A percentile compares a stretch with the other conserved stretches of the same genome.
Conservation (phyloP, 2,329 filamentous ascomycete species). For the Salinomyces thailandicus region DNA sequence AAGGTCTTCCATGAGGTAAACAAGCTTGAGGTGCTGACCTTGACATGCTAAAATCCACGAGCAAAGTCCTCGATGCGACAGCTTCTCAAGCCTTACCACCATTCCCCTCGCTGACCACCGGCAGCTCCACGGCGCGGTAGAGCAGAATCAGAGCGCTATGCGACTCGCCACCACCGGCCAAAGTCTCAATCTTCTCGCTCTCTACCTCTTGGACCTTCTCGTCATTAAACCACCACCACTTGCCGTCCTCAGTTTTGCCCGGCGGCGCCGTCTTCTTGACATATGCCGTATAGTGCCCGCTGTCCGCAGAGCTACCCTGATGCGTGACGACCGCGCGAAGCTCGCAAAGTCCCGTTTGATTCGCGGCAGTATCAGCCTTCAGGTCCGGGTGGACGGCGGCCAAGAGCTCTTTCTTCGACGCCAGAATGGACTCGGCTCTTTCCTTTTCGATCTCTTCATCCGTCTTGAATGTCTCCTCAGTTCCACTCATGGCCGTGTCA, state of each 20-base stretch:
- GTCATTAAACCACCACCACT: slow-evolving; percentile 99
- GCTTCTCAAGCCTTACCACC: slow-evolving; percentile 3
- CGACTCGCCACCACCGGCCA: slow-evolving; percentile 73
- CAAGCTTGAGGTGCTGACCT: too few relatives aligned
- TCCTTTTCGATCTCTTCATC: slow-evolving; percentile 89
- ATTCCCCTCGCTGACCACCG: slow-evolving; percentile 27
- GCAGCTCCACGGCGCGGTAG: slow-evolving; percentile 64
- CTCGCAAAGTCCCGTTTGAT: slow-evolving; percentile 92
- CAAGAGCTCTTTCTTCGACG: slow-evolving; percentile 80
- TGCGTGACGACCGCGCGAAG: slow-evolving; percentile 89
- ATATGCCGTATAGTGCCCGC: slow-evolving; percentile 94
- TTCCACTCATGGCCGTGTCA: slow-evolving; percentile 64
- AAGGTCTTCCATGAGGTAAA: too few relatives aligned
- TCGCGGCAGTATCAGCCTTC: slow-evolving; percentile 67
- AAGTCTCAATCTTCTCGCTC: slow-evolving; percentile 77
- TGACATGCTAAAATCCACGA: too few relatives aligned
- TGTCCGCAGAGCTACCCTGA: slow-evolving; percentile 92
- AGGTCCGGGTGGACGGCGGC: slow-evolving; percentile 66
- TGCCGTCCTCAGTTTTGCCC: slow-evolving; percentile 80
- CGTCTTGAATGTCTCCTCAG: slow-evolving; percentile 75
- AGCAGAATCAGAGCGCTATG: slow-evolving; percentile 74
- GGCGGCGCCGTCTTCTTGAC: slow-evolving; percentile 82
- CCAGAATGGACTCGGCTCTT: slow-evolving; percentile 60
- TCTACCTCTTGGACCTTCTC: slow-evolving; percentile 92
- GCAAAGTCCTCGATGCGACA: too few relatives aligned